phyloP scores from a whole-genome alignment of 2,329 filamentous ascomycete genomes.

The Pezicula neosporulosa region DNA sequence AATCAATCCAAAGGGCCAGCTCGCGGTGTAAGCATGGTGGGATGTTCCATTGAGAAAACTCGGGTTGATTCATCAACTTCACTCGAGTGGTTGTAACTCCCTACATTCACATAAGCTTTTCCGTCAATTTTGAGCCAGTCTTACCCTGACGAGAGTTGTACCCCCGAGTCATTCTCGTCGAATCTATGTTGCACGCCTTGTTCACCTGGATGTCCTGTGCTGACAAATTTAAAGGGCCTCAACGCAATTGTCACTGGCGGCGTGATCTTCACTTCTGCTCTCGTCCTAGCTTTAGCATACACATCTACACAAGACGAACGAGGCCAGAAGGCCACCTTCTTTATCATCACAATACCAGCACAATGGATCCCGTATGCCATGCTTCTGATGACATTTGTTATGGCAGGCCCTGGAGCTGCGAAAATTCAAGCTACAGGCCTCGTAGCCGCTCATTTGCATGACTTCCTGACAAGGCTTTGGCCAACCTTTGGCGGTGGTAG shows the following conservation, averaged over 20 bases:
- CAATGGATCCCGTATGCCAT: constrained; percentile 80
- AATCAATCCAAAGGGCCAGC: constrained; percentile 45
- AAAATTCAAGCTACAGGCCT: constrained; percentile 73
- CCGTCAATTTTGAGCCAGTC: constrained; percentile 4
- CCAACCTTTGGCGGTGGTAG: constrained; percentile 82
- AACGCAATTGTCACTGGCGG: constrained; percentile 46
- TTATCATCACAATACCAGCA: constrained; percentile 79
- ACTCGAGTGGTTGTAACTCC: constrained; percentile 32
- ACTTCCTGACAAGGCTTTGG: constrained; percentile 86
- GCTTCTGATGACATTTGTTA: constrained; percentile 70
- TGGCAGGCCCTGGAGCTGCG: constrained; percentile 53
- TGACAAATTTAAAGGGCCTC: constrained; percentile 39
- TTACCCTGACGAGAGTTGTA: too few relatives aligned
- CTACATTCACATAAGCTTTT: constrained; percentile 25
- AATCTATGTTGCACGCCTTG: too few relatives aligned
- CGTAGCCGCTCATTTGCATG: constrained; percentile 81
- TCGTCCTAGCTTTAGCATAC: constrained; percentile 79
- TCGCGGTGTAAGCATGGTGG: constrained; percentile 55
- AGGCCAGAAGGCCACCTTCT: constrained; percentile 71
- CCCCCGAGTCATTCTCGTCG: too few relatives aligned
- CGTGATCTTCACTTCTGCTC: constrained; percentile 53
- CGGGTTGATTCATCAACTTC: constrained; percentile 33
- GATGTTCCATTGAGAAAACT: constrained; percentile 48
- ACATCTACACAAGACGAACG: constrained; percentile 84
- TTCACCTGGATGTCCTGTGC: too few relatives aligned